Percentiles rank a stretch among this genome's conserved stretches.
These are phyloP conservation scores for Tolypocladium tundrense DNA, from an alignment of 2,329 filamentous ascomycete genomes.

Conservation along the genomic window DNA sequence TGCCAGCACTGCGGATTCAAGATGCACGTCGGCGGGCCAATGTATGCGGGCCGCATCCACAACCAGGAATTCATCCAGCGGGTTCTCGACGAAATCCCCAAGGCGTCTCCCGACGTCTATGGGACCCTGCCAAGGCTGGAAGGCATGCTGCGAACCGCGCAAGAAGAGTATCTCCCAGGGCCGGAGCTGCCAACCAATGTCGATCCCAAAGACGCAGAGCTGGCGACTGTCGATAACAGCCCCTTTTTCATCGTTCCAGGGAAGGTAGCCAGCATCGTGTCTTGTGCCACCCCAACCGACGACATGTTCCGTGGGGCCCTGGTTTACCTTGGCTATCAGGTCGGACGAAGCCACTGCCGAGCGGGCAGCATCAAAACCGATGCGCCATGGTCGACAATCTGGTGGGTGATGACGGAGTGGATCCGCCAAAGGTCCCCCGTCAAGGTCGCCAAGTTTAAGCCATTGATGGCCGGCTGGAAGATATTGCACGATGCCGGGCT, in stretches of 20 bases:
- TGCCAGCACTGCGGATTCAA: constrained; percentile 81
- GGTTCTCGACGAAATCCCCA: constrained; percentile 63
- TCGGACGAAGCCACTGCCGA: constrained; percentile 80
- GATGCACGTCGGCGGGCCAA: constrained; percentile 82
- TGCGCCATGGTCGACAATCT: constrained; percentile 80
- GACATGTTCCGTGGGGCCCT: constrained; percentile 74
- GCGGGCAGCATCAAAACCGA: constrained; percentile 88
- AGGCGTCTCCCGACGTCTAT: constrained; percentile 59
- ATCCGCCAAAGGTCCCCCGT: constrained; percentile 69
- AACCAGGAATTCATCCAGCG: constrained; percentile 71
- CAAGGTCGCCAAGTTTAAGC: constrained; percentile 60
- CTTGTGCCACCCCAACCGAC: constrained; percentile 70
- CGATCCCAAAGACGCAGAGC: constrained; percentile 34
- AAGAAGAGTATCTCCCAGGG: constrained; percentile 55
- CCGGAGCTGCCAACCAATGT: constrained; percentile 28
- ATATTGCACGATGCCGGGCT: constrained; percentile 44
- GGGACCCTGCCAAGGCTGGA: constrained; percentile 71
- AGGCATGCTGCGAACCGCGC: constrained; percentile 82
- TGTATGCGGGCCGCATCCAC: constrained; percentile 89
- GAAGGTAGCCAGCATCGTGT: constrained; percentile 63
- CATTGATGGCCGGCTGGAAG: constrained; percentile 59
- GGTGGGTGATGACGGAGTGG: constrained; percentile 93
- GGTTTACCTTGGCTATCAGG: constrained; percentile 67
- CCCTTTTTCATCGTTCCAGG: constrained; percentile 84
- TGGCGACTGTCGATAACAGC: constrained; percentile 58